These are phyloP conservation scores for Penicillium olsonii DNA, from an alignment of 2,329 filamentous ascomycete species.

Conservation along the genomic window DNA sequence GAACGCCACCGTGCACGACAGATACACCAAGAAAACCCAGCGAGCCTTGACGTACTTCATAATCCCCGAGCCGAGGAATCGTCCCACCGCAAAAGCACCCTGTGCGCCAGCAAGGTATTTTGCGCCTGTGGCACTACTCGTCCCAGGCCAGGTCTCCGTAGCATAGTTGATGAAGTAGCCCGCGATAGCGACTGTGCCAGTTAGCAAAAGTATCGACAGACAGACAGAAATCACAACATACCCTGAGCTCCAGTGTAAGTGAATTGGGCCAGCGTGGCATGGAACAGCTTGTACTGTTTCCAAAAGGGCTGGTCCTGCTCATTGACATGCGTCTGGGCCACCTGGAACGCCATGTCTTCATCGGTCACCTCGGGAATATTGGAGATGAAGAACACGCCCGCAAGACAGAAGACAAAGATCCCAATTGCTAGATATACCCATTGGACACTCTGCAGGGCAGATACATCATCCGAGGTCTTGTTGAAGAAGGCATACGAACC, in stretches of 20 bases:
- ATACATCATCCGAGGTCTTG: conserved; percentile 58
- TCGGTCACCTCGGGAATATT: conserved; percentile 73
- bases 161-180: conserved; percentile 74
- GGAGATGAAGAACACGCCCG: conserved; percentile 65
- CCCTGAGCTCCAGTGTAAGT: conserved; percentile 78
- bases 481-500: conserved; percentile 74
- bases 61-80: conserved; percentile 66
- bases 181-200: conserved; percentile 46
- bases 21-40: conserved; percentile 69
- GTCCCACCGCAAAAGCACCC: conserved; percentile 69
- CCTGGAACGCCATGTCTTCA: conserved; percentile 67
- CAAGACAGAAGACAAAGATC: conserved; percentile 68
- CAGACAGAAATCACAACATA: conserved; percentile 8
- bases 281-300: conserved; percentile 75
- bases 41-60: conserved; percentile 70
- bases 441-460: conserved; percentile 67
- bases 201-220: conserved; percentile 6
- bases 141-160: conserved; percentile 59
- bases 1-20: conserved; percentile 64
- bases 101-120: conserved; percentile 75
- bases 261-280: conserved; percentile 74
- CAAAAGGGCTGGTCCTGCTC: conserved; percentile 62
- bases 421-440: conserved; percentile 82
- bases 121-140: conserved; percentile 59
- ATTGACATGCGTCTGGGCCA: conserved; percentile 55